Percentiles rank a stretch among this genome's conserved stretches.
phyloP scores from a whole-genome alignment of 495 filamentous ascomycete genomes.

The Penicillium silybi region DNA sequence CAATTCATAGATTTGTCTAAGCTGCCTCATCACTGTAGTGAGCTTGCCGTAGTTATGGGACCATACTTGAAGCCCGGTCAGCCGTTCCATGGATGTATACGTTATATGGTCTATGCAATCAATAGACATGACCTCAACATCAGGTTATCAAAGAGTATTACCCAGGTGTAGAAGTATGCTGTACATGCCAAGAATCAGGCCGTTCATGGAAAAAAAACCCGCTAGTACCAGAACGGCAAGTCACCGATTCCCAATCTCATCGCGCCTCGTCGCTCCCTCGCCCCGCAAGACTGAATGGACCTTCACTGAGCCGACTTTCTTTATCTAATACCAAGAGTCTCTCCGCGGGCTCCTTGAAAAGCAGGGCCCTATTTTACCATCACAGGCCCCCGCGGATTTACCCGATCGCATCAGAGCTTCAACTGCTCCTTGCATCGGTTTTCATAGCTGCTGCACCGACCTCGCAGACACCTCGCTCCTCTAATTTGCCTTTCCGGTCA shows the following conservation, averaged over 20 bases:
- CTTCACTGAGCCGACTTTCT: constrained; percentile 3
- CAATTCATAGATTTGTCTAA: background rate
- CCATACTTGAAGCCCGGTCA: background rate
- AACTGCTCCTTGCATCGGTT: constrained; percentile 11
- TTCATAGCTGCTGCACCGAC: constrained; percentile 6
- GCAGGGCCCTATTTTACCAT: background rate
- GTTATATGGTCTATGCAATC: background rate
- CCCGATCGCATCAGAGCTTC: constrained; percentile 9
- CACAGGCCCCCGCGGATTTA: background rate
- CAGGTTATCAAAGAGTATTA: background rate
- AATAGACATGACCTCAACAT: background rate
- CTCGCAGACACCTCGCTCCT: background rate
- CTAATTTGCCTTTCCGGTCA: constrained; percentile 9
- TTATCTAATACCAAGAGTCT: background rate
- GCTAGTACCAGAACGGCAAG: constrained; percentile 35
- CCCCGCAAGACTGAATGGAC: constrained; percentile 13
- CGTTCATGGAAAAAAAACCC: background rate
- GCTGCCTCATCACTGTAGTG: background rate
- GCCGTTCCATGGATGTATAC: background rate
- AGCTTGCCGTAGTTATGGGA: background rate
- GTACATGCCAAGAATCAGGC: background rate
- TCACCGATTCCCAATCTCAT: constrained; percentile 16
- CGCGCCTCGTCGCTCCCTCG: constrained; percentile 10
- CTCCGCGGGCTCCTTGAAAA: background rate
- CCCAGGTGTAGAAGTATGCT: background rate